phyloP scores from a whole-genome alignment of 2,329 filamentous ascomycete species.

The Neonectria coccinea region DNA sequence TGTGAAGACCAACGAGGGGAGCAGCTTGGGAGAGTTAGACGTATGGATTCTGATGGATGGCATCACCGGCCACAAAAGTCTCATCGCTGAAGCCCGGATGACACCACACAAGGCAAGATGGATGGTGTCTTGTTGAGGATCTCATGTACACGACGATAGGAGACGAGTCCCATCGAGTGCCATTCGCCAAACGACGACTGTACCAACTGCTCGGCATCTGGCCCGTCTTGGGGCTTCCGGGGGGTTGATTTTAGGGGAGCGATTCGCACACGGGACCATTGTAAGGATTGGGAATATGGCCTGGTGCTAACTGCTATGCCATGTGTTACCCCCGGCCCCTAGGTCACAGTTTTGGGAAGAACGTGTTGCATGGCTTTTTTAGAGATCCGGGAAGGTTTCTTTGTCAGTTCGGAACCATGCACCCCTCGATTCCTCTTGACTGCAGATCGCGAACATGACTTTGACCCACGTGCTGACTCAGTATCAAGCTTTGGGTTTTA shows the following conservation, averaged over 20 bases:
- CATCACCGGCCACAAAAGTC: no score
- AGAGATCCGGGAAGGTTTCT: slow-evolving; percentile 34
- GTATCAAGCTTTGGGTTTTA: slow-evolving; percentile 4
- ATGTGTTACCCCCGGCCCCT: slow-evolving; percentile 41
- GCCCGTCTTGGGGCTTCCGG: slow-evolving; percentile 30
- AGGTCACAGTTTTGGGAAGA: slow-evolving; percentile 34
- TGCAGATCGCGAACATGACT: slow-evolving; percentile 17
- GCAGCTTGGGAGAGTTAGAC: slow-evolving; percentile 21
- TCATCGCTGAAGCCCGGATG: not conserved
- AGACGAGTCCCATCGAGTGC: slow-evolving; percentile 13
- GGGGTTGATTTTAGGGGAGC: slow-evolving; percentile 36
- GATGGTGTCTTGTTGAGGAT: not conserved
- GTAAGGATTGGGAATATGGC: slow-evolving; percentile 38
- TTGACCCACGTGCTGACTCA: slow-evolving; percentile 18
- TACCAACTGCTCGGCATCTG: slow-evolving; percentile 40
- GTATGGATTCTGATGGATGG: not conserved
- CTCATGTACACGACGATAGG: slow-evolving; percentile 9
- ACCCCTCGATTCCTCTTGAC: slow-evolving; percentile 13
- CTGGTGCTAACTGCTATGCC: slow-evolving; percentile 39
- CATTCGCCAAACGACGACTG: slow-evolving; percentile 22
- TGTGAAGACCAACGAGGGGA: slow-evolving; percentile 38
- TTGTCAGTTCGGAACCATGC: slow-evolving; percentile 25
- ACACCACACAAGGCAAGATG: not conserved
- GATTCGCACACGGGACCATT: slow-evolving; percentile 37
- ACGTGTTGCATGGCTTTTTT: slow-evolving; percentile 28